Evolutionary conservation across 352 stramenopile genomes (phyloP).

Genomic region (Globisporangium iwayamae): DNA sequence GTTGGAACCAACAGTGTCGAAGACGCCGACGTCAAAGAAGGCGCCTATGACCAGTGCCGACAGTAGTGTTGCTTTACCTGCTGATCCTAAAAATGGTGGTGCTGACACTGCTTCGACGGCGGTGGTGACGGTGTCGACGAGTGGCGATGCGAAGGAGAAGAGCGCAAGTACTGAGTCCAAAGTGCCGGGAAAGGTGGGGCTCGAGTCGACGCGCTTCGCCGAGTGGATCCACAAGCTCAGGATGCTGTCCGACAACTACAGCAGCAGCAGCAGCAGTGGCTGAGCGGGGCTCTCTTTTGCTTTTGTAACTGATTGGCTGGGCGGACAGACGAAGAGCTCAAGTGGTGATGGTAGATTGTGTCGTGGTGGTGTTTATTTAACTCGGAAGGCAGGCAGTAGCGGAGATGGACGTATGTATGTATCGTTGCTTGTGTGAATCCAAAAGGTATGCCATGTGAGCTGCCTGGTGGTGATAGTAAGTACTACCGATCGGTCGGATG

Average conservation of each 20-base stretch:
- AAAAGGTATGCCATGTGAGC: too few species aligned
- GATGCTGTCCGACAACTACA: not conserved
- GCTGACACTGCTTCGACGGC: not conserved
- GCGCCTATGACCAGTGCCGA: not conserved
- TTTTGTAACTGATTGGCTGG: not conserved
- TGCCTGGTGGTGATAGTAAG: too few species aligned
- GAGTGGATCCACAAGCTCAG: conserved; percentile 2
- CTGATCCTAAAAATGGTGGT: not conserved
- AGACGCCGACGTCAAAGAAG: not conserved
- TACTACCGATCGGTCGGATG: too few species aligned
- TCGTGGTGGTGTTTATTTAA: too few species aligned
- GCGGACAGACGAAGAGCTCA: not conserved
- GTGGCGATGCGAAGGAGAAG: not conserved
- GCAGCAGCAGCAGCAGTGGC: not conserved
- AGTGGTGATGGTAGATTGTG: not conserved
- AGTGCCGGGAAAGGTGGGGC: not conserved
- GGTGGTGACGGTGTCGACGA: not conserved
- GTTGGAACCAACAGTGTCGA: not conserved
- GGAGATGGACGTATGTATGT: too few species aligned
- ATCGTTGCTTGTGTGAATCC: too few species aligned
- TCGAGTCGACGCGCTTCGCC: not conserved
- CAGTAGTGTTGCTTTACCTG: not conserved
- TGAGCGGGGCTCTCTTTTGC: not conserved
- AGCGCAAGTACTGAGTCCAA: not conserved
- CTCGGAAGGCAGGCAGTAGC: too few species aligned